These are phyloP conservation scores for Aspergillus sp. DNA, from an alignment of 2,329 filamentous ascomycete genomes.

Conservation along the genomic window DNA sequence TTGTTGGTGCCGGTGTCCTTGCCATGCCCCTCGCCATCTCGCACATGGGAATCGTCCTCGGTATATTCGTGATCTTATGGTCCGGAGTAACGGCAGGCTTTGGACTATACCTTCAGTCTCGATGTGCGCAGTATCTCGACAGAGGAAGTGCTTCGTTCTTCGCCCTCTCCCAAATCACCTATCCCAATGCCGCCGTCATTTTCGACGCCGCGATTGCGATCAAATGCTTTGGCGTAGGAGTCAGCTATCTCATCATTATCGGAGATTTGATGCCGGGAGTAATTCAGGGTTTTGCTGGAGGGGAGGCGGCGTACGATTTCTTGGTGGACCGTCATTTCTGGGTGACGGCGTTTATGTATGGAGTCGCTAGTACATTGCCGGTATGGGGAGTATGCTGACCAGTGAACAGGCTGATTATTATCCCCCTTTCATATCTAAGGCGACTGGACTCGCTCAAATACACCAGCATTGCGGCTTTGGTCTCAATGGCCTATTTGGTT, in stretches of 20 bases:
- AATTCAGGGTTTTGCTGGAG: conserved; percentile 72
- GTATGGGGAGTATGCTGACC: conserved; percentile 14
- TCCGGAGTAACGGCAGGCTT: conserved; percentile 86
- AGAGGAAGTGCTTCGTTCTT: conserved; percentile 89
- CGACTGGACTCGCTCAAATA: conserved; percentile 95
- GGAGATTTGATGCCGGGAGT: conserved; percentile 98
- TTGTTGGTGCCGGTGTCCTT: conserved; percentile 89
- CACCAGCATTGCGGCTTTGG: conserved; percentile 84
- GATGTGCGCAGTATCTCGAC: conserved; percentile 90
- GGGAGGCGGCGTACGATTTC: conserved; percentile 65
- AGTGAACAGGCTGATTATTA: conserved; percentile 71
- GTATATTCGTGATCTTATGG: conserved; percentile 83
- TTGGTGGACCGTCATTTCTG: conserved; percentile 91
- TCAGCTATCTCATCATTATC: conserved; percentile 98
- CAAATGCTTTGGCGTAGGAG: conserved; percentile 96
- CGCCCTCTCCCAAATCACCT: conserved; percentile 93
- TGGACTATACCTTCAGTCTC: conserved; percentile 89
- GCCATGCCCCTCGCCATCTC: conserved; percentile 95
- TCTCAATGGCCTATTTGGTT: conserved; percentile 92
- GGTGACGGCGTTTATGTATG: conserved; percentile 92
- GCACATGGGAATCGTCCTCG: conserved; percentile 89
- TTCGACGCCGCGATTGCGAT: conserved; percentile 96
- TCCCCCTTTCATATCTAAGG: conserved; percentile 88
- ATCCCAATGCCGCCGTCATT: conserved; percentile 90
- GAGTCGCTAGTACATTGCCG: neutral